Conservation (phyloP, 2,329 filamentous ascomycete species). For the Pestalotiopsis sp. region DNA sequence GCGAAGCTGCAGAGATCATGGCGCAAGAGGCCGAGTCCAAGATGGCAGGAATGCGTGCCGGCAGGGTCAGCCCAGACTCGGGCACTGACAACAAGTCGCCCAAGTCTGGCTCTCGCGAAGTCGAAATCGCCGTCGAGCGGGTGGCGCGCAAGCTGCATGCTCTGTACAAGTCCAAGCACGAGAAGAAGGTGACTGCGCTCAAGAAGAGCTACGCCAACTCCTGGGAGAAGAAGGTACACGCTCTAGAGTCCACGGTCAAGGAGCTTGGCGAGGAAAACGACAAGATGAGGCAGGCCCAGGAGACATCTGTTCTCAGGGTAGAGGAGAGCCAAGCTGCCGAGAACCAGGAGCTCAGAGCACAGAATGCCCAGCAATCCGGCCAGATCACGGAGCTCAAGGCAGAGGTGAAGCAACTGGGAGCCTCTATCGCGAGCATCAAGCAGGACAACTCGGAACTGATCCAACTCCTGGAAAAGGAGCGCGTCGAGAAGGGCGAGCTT, state of each 20-base stretch:
- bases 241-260: slow-evolving; percentile 72
- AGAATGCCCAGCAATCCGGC: slow-evolving; percentile 65
- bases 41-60: slow-evolving; percentile 71
- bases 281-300: slow-evolving; percentile 64
- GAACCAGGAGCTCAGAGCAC: slow-evolving; percentile 52
- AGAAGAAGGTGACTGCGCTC: slow-evolving; percentile 89
- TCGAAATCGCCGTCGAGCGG: slow-evolving; percentile 84
- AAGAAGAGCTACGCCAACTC: slow-evolving; percentile 83
- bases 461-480: slow-evolving; percentile 68
- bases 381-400: slow-evolving; percentile 71
- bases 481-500: slow-evolving; percentile 81
- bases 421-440: slow-evolving; percentile 69
- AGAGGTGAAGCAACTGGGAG: slow-evolving; percentile 72
- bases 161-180: slow-evolving; percentile 95
- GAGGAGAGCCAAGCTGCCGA: slow-evolving; percentile 45
- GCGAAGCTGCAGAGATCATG: slow-evolving; percentile 73
- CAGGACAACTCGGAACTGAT: slow-evolving; percentile 68
- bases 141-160: slow-evolving; percentile 92
- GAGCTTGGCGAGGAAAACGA: slow-evolving; percentile 74
- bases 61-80: slow-evolving; percentile 46
- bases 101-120: slow-evolving; percentile 53
- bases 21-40: slow-evolving; percentile 75
- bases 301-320: slow-evolving; percentile 64
- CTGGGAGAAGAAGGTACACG: slow-evolving; percentile 84
- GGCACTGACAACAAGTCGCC: slow-evolving; percentile 32